These are phyloP conservation scores for Lachnellula arida DNA, from an alignment of 2,329 filamentous ascomycete genomes.

Conservation along the genomic window DNA sequence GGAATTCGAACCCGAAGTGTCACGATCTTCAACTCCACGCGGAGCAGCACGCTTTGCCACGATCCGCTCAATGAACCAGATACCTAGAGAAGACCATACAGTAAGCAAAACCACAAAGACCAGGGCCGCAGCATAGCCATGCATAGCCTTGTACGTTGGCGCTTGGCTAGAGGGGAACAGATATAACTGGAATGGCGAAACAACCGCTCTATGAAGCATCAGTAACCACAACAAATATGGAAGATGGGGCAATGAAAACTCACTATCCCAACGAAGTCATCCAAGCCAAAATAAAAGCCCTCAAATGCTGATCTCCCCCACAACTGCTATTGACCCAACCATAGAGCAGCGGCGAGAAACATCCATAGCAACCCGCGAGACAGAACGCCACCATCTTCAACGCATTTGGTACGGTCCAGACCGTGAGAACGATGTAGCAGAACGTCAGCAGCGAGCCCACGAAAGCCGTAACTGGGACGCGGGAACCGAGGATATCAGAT, in stretches of 20 bases:
- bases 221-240: slow-evolving; percentile 18
- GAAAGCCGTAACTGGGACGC: slow-evolving; percentile 3
- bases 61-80: neutral
- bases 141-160: slow-evolving; percentile 21
- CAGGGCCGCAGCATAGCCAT: neutral
- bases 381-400: slow-evolving; percentile 34
- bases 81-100: neutral
- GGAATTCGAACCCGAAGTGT: too few relatives aligned
- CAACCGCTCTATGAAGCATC: slow-evolving; percentile 20
- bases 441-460: slow-evolving; percentile 25
- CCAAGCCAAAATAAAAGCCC: slow-evolving; percentile 33
- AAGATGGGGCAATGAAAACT: too few relatives aligned
- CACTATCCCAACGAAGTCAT: slow-evolving; percentile 23
- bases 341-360: slow-evolving; percentile 34
- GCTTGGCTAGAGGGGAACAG: slow-evolving; percentile 33
- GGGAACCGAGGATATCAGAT: slow-evolving; percentile 9
- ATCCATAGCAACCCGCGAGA: slow-evolving; percentile 34
- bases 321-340: slow-evolving; percentile 35
- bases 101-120: neutral
- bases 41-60: too few relatives aligned
- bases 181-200: slow-evolving; percentile 33
- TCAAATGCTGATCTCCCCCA: slow-evolving; percentile 32
- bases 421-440: slow-evolving; percentile 30
- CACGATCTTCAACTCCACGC: too few relatives aligned
- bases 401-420: slow-evolving; percentile 33